Base-by-base conservation (phyloP, 768 basidiomycete genomes). In the Suillus subalutaceus region DNA sequence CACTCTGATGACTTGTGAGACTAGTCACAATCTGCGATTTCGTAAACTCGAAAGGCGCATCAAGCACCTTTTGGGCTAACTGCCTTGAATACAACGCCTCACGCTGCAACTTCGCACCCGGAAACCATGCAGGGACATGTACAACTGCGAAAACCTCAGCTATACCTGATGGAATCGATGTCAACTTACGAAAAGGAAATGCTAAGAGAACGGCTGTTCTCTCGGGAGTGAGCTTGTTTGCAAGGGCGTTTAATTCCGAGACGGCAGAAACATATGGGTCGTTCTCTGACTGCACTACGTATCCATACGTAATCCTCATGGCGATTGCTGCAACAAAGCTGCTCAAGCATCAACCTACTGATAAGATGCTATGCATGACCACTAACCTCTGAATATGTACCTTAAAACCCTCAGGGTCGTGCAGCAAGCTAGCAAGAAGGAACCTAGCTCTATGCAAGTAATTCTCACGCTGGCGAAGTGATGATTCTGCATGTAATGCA, bases 21-120 rank as follows among this genome's bases (percentile, higher is more conserved):
- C 8, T 8, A 30, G 32, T 18, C 10, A 65, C 41, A 50, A 26
- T 52, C 55, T 55, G 30, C 64, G 67, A 70, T 38, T 72, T 70
- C 63, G 76, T 75, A 44, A 73, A 73, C 32, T 69, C 66, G 35
- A 74, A 69, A 1, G 76, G 76, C 2, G n/a, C 63, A 2, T 70
- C 62, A 41, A 68, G 66, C 18, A 75, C 57, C 20, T 62, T 58
- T 23, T 69, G 59, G 15, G 69, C 72, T 15, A 71, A 8, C 48
- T 68, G 62, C 26, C 59, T 67, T 56, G 66, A 68, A 44, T 63
- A 62, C 9, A 41, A 20, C 23, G 67, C 68, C 44, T 68, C 44
- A 20, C 58, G 68, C 30, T 66, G 50, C 23, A 72, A 62, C 6
- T 57, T 66, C 2, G 65, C 63, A 16, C 72, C 70, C 0, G 69